Base-by-base conservation (phyloP, 2,329 filamentous ascomycete genomes). In the Pestalotiopsis sp. region DNA sequence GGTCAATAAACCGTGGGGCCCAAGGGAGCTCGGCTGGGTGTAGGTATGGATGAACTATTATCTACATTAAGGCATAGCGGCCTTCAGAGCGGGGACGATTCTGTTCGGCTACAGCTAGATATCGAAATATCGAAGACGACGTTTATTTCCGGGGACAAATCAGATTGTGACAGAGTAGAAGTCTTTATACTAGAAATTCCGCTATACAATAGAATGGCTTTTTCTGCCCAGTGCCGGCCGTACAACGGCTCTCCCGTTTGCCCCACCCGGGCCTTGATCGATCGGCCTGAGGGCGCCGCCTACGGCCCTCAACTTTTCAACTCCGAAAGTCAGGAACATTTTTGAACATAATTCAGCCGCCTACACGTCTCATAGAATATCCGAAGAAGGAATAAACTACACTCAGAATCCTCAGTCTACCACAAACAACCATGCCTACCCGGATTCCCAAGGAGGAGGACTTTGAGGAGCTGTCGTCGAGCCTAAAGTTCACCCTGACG, bases 371-470 rank as follows among this genome's bases (percentile, higher is more conserved):
- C 13, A 52, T 9, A 9, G 6, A 9, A 9, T 36, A 9, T 9
- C 31, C 31, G 6, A 36, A 36, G 7, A 9, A 36, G 31, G 20
- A 17, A 52, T 20, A 11, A 52, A 52, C 2, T 52, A 20, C 45
- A 20, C 45, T 27, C 4, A 58, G 55, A 4, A 27, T 23, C 17
- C 12, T 11, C 55, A 17, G 25, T 58, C n/a, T 23, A 58, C 12
- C 20, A 23, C 4, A 27, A 58, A 58, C 5, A 64, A 20, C 9
- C n/a, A 65, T 84, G 38, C 82, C 84, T 5, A 79, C 78, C 3
- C 82, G 85, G 55, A 83, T 88, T 70, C 87, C 87, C 6, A 84
- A 83, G 25, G 76, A 79, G 9, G 79, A 80, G 17, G 87, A 89
- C 77, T 88, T 89, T 71, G 70, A 79, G 49, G 73, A 81, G 38